Evolutionary conservation across 169 alveolate species (phyloP).

Genomic region (Plasmodium blacklocki): DNA sequence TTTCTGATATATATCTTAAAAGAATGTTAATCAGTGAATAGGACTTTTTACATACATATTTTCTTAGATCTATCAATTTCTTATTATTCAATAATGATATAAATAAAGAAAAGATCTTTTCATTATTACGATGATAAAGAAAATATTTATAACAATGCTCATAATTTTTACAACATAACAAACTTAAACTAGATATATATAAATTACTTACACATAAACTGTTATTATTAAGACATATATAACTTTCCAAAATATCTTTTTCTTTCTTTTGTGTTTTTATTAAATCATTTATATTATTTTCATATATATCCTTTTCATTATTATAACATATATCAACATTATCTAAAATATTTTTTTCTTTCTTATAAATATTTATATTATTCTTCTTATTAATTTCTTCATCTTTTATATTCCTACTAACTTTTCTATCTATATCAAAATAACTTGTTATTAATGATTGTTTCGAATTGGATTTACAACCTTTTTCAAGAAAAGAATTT

Average conservation of each 20-base stretch:
- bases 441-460: too few relatives aligned
- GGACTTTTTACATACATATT: constrained; percentile 33
- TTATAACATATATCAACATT: background rate
- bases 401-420: background rate
- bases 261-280: background rate
- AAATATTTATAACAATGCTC: constrained; percentile 41
- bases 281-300: too few relatives aligned
- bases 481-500: too few relatives aligned
- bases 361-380: background rate
- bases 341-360: background rate
- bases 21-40: constrained; percentile 10
- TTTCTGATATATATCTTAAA: constrained; percentile 29
- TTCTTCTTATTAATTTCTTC: background rate
- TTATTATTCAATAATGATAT: constrained; percentile 17
- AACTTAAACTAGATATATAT: constrained; percentile 15
- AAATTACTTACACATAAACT: background rate
- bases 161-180: constrained; percentile 46
- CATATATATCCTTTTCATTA: background rate
- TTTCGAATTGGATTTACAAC: too few relatives aligned
- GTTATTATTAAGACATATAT: constrained; percentile 9
- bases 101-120: constrained; percentile 22
- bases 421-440: background rate
- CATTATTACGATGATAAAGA: constrained; percentile 15
- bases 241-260: constrained; percentile 5
- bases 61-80: constrained; percentile 11